Evolutionary conservation across 2,329 filamentous ascomycete species (phyloP).

Genomic region (Aspergillus luchuensis): DNA sequence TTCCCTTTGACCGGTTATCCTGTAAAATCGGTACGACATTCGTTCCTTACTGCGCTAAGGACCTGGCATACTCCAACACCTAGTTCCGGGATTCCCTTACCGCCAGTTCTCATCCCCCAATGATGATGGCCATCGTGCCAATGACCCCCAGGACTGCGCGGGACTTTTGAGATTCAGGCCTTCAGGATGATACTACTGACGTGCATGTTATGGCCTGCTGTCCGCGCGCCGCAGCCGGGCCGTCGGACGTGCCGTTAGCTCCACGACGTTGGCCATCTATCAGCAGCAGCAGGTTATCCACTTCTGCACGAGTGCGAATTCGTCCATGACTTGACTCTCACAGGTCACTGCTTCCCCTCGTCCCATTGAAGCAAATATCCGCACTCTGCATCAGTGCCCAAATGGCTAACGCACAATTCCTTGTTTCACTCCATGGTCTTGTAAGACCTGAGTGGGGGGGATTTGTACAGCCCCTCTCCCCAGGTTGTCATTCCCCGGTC

Average conservation of each 20-base stretch:
- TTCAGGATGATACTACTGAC: conserved; percentile 21
- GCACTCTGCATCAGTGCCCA: conserved; percentile 28
- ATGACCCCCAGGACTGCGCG: conserved; percentile 12
- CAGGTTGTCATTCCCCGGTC: conserved; percentile 7
- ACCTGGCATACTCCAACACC: conserved; percentile 9
- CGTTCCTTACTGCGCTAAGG: conserved; percentile 17
- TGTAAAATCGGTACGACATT: conserved; percentile 18
- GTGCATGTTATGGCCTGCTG: conserved; percentile 26
- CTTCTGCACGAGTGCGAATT: conserved; percentile 25
- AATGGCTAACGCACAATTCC: conserved; percentile 13
- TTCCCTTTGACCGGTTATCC: conserved; percentile 11
- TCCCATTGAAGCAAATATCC: conserved; percentile 11
- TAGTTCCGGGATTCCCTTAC: conserved; percentile 21
- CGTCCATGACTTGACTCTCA: conserved; percentile 15
- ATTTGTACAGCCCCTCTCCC: conserved; percentile 1
- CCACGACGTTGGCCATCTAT: conserved; percentile 21
- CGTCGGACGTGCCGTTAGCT: conserved; percentile 28
- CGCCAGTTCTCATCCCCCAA: conserved; percentile 28
- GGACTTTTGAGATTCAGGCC: conserved; percentile 15
- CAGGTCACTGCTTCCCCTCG: conserved; percentile 8
- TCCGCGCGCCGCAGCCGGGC: conserved; percentile 28
- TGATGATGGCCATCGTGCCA: conserved; percentile 26
- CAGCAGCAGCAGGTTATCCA: conserved; percentile 21
- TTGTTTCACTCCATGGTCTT: conserved; percentile 9
- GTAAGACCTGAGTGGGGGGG: conserved; percentile 5